Evolutionary conservation across 164 flowering plant genomes (phyloP).

Genomic region (Magnolia officinalis): DNA sequence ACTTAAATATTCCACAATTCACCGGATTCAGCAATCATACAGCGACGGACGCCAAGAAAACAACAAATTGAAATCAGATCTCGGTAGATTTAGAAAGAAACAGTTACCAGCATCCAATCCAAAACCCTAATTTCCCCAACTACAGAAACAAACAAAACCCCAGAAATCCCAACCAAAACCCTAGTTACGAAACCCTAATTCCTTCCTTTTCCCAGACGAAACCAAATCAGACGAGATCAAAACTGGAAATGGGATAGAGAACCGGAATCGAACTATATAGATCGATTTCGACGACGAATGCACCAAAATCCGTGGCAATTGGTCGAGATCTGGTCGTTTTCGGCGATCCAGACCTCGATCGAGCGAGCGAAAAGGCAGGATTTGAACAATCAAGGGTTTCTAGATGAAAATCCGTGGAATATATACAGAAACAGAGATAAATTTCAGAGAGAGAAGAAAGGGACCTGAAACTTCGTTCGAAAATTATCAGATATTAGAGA

Average conservation of each 20-base stretch:
- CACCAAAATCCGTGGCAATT: not conserved
- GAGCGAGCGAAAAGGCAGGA: not conserved
- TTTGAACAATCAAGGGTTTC: not conserved
- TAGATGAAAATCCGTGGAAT: not conserved
- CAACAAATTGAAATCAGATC: not conserved
- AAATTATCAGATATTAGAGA: not conserved
- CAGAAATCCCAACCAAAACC: not conserved
- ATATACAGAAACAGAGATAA: not conserved
- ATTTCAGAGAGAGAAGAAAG: not conserved
- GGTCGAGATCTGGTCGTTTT: not conserved
- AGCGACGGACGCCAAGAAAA: not conserved
- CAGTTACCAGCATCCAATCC: not conserved
- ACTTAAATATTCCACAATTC: no score
- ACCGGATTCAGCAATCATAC: no score
- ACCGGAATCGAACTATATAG: not conserved
- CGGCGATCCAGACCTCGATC: not conserved
- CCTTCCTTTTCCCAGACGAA: not conserved
- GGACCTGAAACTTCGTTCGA: not conserved
- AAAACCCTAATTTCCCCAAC: not conserved
- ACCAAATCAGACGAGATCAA: not conserved
- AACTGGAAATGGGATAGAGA: not conserved
- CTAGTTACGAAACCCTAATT: not conserved
- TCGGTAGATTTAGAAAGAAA: not conserved
- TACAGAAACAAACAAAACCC: not conserved
- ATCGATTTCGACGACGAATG: not conserved